A percentile compares a stretch with the other conserved stretches of the same genome.
Evolutionary conservation across 1,284 basidiomycete genomes (phyloP).

Genomic region (Puccinia coronata): DNA sequence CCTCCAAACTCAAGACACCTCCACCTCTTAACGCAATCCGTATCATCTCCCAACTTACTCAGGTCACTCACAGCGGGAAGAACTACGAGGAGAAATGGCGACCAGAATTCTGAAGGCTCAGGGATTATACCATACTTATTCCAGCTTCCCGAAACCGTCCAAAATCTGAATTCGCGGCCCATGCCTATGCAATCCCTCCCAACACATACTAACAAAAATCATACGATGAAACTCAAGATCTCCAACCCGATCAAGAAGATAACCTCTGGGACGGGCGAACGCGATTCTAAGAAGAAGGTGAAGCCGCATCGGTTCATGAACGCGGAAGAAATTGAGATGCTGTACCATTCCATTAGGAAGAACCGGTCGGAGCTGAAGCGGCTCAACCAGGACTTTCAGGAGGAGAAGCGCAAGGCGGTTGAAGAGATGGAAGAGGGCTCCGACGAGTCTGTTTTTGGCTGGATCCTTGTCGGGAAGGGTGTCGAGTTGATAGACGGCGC

Average conservation of each 20-base stretch:
- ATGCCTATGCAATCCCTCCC: neutral
- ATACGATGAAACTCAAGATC: neutral
- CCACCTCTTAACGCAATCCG: neutral
- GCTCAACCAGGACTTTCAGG: constrained; percentile 18
- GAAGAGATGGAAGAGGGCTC: constrained; percentile 20
- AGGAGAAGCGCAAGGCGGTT: constrained; percentile 19
- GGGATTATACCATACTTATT: constrained; percentile 5
- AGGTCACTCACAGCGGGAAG: neutral
- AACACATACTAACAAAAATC: neutral
- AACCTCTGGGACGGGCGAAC: neutral
- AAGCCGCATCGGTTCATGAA: constrained; percentile 20
- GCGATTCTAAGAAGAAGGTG: neutral
- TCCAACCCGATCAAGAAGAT: neutral
- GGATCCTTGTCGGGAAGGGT: constrained; percentile 36
- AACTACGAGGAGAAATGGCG: neutral
- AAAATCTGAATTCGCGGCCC: neutral
- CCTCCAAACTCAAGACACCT: no score
- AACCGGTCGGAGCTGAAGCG: constrained; percentile 34
- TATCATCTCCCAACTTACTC: constrained; percentile 1
- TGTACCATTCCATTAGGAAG: constrained; percentile 30
- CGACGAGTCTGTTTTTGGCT: constrained; percentile 25
- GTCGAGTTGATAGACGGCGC: constrained; percentile 17
- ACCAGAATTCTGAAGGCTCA: neutral
- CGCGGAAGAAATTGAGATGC: constrained; percentile 26
- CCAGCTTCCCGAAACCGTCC: neutral